phyloP scores from a whole-genome alignment of 2,329 filamentous ascomycete species.

The Aspergillus fructus region DNA sequence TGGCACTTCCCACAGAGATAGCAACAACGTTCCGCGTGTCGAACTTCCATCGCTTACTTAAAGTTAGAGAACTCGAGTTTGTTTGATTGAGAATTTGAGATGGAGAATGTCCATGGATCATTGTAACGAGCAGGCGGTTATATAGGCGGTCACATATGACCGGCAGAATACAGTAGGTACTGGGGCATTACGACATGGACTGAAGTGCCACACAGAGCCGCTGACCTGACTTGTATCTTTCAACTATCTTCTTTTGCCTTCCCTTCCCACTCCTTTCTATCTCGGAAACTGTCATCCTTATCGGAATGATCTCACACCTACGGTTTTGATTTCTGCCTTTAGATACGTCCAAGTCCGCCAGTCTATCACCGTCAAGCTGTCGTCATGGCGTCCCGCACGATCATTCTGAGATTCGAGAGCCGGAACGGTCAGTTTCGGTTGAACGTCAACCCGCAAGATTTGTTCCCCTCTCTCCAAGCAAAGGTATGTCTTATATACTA shows the following conservation, averaged over 20 bases:
- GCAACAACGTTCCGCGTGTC: too few species aligned
- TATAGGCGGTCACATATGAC: not conserved
- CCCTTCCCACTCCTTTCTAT: not conserved
- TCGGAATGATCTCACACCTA: not conserved
- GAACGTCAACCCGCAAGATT: constrained; percentile 70
- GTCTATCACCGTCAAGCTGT: not conserved
- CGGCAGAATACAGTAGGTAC: not conserved
- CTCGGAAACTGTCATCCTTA: not conserved
- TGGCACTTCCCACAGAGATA: too few species aligned
- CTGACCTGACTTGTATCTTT: not conserved
- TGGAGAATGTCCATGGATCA: not conserved
- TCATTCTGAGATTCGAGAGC: constrained; percentile 84
- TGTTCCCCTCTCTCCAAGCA: constrained; percentile 61
- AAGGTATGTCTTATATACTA: constrained; percentile 33
- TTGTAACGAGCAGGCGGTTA: not conserved
- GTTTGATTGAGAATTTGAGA: too few species aligned
- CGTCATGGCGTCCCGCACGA: constrained; percentile 49
- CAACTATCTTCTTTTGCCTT: not conserved
- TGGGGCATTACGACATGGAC: constrained; percentile 6
- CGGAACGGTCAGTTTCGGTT: constrained; percentile 91
- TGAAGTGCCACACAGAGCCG: not conserved
- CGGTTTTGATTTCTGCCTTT: not conserved
- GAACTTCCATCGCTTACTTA: too few species aligned
- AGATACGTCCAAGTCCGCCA: not conserved
- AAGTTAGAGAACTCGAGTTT: too few species aligned